Conservation (phyloP, 169 alveolate species). For the Amoebophrya sp. region DNA sequence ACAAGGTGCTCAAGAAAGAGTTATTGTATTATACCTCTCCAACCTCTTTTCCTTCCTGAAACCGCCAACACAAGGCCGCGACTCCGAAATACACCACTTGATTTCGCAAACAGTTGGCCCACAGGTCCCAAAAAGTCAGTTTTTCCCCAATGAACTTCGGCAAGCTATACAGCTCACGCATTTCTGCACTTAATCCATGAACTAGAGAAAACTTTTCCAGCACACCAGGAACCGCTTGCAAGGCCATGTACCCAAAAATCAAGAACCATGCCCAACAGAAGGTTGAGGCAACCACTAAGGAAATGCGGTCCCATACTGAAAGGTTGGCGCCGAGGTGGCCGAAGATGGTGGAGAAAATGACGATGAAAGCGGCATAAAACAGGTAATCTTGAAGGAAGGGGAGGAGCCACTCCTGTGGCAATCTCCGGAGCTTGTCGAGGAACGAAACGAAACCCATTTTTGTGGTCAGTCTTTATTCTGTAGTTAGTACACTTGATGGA, state of each 20-base stretch:
- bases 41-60: neutral
- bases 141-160: neutral
- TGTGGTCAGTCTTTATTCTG: neutral
- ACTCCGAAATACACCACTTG: neutral
- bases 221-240: neutral
- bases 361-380: neutral
- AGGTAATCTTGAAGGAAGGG: neutral
- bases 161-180: neutral
- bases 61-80: neutral
- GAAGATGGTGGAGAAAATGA: neutral
- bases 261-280: neutral
- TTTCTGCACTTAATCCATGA: neutral
- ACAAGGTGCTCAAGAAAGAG: neutral
- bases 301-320: neutral
- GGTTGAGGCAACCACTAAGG: neutral
- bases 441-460: neutral
- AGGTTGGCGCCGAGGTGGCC: neutral
- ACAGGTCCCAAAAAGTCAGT: neutral
- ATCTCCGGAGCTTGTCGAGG: neutral
- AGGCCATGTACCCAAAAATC: neutral
- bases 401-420: neutral
- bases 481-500: neutral
- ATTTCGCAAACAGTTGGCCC: neutral
- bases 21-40: neutral
- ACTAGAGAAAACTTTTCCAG: neutral